Evolutionary conservation across 345 rosid genomes (phyloP).

Genomic region (Eucalyptus albens): DNA sequence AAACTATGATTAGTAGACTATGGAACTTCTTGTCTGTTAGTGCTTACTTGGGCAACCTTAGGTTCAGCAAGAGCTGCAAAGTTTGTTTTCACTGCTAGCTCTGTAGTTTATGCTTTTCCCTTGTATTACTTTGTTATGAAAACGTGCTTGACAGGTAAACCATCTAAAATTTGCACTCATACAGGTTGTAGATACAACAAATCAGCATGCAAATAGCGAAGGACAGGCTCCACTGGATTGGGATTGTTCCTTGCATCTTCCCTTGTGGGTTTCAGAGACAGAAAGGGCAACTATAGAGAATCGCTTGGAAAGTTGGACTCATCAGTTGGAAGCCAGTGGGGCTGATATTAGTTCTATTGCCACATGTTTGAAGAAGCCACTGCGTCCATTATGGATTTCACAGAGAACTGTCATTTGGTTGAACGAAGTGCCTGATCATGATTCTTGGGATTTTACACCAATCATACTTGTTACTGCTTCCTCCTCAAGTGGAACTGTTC

Average conservation of each 20-base stretch:
- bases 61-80: background rate
- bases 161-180: background rate
- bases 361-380: constrained; percentile 52
- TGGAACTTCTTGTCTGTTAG: background rate
- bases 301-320: constrained; percentile 59
- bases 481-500: constrained; percentile 25
- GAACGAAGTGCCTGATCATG: constrained; percentile 80
- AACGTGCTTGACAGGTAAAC: background rate
- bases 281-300: constrained; percentile 69
- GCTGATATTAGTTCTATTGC: constrained; percentile 69
- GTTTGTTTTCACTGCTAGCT: background rate
- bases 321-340: constrained; percentile 61
- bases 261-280: constrained; percentile 76
- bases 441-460: constrained; percentile 90
- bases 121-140: background rate
- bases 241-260: constrained; percentile 92
- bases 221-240: constrained; percentile 19
- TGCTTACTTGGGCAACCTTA: background rate
- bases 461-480: constrained; percentile 82
- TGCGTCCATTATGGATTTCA: constrained; percentile 83
- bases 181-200: constrained; percentile 11
- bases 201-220: background rate
- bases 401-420: constrained; percentile 85
- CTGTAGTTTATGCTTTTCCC: background rate
- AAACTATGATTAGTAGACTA: background rate